Evolutionary conservation across 2,329 filamentous ascomycete species (phyloP).

Genomic region (Fusarium sp.): DNA sequence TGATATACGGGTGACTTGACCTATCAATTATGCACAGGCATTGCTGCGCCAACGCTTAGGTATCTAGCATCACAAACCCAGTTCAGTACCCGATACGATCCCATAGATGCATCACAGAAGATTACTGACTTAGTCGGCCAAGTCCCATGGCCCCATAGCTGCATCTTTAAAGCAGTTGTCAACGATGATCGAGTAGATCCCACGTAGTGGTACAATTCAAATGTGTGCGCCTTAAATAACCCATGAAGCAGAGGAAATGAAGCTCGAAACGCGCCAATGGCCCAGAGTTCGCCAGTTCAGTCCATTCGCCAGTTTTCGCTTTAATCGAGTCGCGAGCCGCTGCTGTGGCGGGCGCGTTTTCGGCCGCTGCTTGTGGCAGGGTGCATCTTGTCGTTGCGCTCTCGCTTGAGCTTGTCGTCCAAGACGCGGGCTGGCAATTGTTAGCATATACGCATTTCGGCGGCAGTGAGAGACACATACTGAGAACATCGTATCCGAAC

Average conservation of each 20-base stretch:
- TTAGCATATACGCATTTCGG: conserved; percentile 9
- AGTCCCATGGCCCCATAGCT: neutral
- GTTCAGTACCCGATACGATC: neutral
- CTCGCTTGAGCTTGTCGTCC: conserved; percentile 74
- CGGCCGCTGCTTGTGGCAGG: conserved; percentile 61
- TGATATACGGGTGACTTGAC: too few species aligned
- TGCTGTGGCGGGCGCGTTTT: conserved; percentile 68
- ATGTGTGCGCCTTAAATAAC: conserved; percentile 3
- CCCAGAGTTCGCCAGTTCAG: neutral
- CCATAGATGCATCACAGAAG: neutral
- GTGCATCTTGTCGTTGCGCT: conserved; percentile 69
- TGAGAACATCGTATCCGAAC: conserved; percentile 93
- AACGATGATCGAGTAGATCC: conserved; percentile 1
- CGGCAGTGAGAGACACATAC: conserved; percentile 56
- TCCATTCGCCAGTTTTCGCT: neutral
- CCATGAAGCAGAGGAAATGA: conserved; percentile 18
- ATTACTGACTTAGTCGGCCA: neutral
- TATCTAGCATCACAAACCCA: neutral
- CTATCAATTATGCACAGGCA: neutral
- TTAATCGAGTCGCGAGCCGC: conserved; percentile 43
- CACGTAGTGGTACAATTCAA: conserved; percentile 7
- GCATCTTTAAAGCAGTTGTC: neutral
- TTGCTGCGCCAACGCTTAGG: neutral
- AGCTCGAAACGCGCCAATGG: neutral
- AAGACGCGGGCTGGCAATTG: conserved; percentile 65